Conservation (phyloP, 2,329 filamentous ascomycete genomes). For the Diaporthe nobilis region DNA sequence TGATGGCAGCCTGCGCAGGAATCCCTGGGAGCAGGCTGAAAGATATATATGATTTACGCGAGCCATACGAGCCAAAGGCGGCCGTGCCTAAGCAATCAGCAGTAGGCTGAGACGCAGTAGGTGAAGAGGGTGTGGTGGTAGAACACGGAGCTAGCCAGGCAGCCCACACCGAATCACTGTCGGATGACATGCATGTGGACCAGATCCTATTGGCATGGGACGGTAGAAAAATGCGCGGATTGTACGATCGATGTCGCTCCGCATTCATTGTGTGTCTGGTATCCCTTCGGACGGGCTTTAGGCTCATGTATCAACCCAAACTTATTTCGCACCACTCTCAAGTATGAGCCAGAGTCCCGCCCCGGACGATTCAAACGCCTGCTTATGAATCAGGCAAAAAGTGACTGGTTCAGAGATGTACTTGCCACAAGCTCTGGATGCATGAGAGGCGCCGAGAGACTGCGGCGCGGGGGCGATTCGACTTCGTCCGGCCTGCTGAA, state of each 20-base stretch:
- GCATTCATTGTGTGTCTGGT: background rate
- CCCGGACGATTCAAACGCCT: background rate
- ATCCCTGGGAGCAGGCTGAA: constrained; percentile 10
- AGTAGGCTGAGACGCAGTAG: constrained; percentile 34
- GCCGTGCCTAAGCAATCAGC: constrained; percentile 20
- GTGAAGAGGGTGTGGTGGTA: constrained; percentile 33
- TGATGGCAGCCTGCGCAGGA: constrained; percentile 4
- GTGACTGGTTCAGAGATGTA: background rate
- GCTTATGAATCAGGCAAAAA: too few species aligned
- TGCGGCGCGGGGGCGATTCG: background rate
- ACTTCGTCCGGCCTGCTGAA: constrained; percentile 1
- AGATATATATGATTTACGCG: constrained; percentile 28
- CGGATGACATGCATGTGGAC: constrained; percentile 38
- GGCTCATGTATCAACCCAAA: background rate
- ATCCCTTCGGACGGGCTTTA: background rate
- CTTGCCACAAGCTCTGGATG: background rate
- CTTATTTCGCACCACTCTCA: background rate
- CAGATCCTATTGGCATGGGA: constrained; percentile 12
- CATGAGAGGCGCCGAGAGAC: background rate
- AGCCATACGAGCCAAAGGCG: constrained; percentile 16
- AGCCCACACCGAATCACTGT: constrained; percentile 37
- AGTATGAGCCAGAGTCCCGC: background rate
- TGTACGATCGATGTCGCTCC: constrained; percentile 22
- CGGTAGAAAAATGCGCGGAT: constrained; percentile 22
- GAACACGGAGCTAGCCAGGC: constrained; percentile 37